Evolutionary conservation across 345 rosid species (phyloP).

Genomic region (Kernera saxatilis): DNA sequence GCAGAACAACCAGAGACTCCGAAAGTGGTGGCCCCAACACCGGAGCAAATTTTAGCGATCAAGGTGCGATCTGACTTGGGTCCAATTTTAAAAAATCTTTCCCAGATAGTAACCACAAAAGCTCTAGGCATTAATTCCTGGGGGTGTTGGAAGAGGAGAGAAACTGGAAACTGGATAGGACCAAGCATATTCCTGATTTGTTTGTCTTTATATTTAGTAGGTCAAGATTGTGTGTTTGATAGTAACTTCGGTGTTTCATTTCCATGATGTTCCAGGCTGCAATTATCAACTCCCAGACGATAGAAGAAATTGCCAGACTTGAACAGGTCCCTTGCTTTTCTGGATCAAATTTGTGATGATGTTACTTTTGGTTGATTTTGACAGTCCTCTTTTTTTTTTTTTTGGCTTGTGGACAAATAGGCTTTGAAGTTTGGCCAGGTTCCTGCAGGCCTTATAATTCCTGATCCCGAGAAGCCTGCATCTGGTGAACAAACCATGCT

Average conservation of each 20-base stretch:
- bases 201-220: background rate
- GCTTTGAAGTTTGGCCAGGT: slow-evolving; percentile 91
- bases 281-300: slow-evolving; percentile 95
- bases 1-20: slow-evolving; percentile 55
- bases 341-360: background rate
- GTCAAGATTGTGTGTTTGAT: slow-evolving; percentile 15
- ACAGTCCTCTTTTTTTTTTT: slow-evolving; percentile 8
- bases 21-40: slow-evolving; percentile 84
- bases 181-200: background rate
- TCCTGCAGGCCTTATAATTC: slow-evolving; percentile 72
- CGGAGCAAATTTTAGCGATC: slow-evolving; percentile 89
- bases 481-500: slow-evolving; percentile 27
- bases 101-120: background rate
- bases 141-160: background rate
- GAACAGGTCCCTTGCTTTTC: slow-evolving; percentile 55
- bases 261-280: slow-evolving; percentile 69
- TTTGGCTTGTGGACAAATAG: slow-evolving; percentile 38
- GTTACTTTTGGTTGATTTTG: slow-evolving; percentile 17
- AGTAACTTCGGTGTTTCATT: slow-evolving; percentile 8
- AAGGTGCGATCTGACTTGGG: slow-evolving; percentile 46
- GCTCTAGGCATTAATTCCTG: background rate
- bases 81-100: background rate
- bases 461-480: slow-evolving; percentile 42
- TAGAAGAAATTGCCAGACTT: slow-evolving; percentile 98
- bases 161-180: slow-evolving; percentile 2